Percentiles rank a stretch among this genome's conserved stretches.
phyloP scores from a whole-genome alignment of 306 rosid genomes.

The Phaseolus lunatus region DNA sequence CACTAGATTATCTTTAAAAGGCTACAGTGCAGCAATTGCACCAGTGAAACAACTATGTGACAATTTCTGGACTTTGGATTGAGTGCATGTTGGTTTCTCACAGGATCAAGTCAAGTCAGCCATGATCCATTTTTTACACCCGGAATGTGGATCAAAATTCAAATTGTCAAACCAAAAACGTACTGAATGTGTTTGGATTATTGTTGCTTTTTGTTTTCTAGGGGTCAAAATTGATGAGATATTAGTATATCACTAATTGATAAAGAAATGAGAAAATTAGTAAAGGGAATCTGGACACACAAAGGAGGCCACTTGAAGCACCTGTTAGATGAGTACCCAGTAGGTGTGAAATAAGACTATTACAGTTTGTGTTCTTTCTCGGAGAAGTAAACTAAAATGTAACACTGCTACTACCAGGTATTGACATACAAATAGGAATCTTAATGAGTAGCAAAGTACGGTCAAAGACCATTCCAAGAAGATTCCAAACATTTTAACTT shows the following conservation, averaged over 20 bases:
- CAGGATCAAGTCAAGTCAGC: no score
- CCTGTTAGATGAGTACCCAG: background rate
- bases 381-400: conserved; percentile 20
- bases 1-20: background rate
- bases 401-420: background rate
- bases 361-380: background rate
- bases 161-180: no score
- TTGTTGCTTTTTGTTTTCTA: background rate
- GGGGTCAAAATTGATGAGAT: background rate
- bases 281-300: background rate
- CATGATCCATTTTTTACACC: no score
- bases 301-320: background rate
- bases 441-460: background rate
- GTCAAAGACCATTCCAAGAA: background rate
- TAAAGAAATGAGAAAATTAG: background rate
- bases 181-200: background rate
- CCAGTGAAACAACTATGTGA: background rate
- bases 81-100: no score
- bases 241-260: background rate
- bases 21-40: conserved; percentile 7
- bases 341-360: background rate
- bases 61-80: conserved; percentile 18
- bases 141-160: no score
- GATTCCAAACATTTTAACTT: background rate
- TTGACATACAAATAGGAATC: background rate